Conservation (phyloP, 768 basidiomycete species). For the Phanerodontia chrysosporium region DNA sequence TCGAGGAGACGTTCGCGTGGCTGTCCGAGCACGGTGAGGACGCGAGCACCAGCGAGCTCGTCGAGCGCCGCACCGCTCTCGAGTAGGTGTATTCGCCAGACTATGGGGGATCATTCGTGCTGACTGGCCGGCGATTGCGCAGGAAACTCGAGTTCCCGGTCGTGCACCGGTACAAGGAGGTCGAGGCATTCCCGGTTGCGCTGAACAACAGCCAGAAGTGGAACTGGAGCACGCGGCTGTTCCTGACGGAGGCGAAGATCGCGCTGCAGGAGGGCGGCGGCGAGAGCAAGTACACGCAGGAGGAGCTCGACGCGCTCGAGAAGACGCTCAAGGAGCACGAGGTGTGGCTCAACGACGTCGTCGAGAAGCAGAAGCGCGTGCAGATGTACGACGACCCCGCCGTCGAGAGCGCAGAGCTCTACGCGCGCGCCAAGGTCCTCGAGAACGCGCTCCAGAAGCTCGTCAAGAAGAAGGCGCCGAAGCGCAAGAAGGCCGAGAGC, state of each 20-base stretch:
- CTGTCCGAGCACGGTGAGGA: constrained; percentile 78
- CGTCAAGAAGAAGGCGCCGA: constrained; percentile 65
- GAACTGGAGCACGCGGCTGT: constrained; percentile 83
- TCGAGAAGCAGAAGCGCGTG: constrained; percentile 77
- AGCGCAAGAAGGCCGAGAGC: constrained; percentile 44
- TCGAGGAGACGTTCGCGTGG: constrained; percentile 78
- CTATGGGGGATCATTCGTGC: too few species aligned
- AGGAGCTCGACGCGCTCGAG: constrained; percentile 82
- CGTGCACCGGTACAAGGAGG: constrained; percentile 84
- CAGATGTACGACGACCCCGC: constrained; percentile 79
- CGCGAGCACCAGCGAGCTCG: constrained; percentile 72
- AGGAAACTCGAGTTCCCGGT: constrained; percentile 80
- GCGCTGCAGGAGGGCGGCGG: constrained; percentile 63
- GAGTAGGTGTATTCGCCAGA: constrained; percentile 59
- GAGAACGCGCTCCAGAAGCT: constrained; percentile 71
- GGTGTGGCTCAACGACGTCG: constrained; percentile 75
- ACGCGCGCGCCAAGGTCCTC: constrained; percentile 72
- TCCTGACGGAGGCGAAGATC: constrained; percentile 73
- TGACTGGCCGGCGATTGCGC: too few species aligned
- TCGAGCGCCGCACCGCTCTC: constrained; percentile 70
- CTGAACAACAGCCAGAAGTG: constrained; percentile 81
- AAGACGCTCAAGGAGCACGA: constrained; percentile 75
- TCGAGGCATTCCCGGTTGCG: constrained; percentile 76
- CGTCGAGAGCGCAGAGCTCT: constrained; percentile 84
- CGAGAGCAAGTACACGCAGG: constrained; percentile 71